Evolutionary conservation across 139 green algal species (phyloP).

Genomic region (Chlamydomonas sphaeroides): DNA sequence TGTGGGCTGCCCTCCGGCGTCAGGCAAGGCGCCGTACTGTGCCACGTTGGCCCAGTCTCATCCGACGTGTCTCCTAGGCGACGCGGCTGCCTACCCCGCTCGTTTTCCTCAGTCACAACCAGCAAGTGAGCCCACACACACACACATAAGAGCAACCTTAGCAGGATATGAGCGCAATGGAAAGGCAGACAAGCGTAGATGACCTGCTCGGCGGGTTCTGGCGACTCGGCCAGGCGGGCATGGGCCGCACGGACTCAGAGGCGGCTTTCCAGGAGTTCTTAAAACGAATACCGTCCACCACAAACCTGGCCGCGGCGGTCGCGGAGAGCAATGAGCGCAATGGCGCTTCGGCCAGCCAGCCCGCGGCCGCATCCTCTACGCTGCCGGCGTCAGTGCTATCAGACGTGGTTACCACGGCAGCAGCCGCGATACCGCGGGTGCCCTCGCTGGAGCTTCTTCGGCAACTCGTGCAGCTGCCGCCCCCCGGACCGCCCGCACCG

Average conservation of each 20-base stretch:
- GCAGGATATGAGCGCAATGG: background rate
- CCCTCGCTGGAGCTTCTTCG: conserved; percentile 72
- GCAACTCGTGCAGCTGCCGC: conserved; percentile 49
- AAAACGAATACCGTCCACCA: conserved; percentile 76
- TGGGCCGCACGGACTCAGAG: conserved; percentile 67
- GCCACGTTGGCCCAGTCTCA: too few relatives aligned
- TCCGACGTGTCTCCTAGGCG: too few relatives aligned
- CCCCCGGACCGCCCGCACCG: too few relatives aligned
- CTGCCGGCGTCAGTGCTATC: background rate
- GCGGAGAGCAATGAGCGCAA: conserved; percentile 38
- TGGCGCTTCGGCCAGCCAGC: background rate
- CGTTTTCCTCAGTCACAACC: too few relatives aligned
- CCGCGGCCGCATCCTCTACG: background rate
- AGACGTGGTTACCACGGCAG: conserved; percentile 47
- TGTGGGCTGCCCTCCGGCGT: too few relatives aligned
- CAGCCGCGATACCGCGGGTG: conserved; percentile 66
- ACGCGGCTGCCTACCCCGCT: too few relatives aligned
- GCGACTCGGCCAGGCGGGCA: conserved; percentile 46
- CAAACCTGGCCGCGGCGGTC: conserved; percentile 60
- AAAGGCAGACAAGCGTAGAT: conserved; percentile 46
- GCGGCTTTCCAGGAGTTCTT: conserved; percentile 79
- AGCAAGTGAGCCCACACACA: too few relatives aligned
- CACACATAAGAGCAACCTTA: too few relatives aligned
- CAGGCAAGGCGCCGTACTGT: too few relatives aligned
- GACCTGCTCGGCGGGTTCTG: conserved; percentile 64